Evolutionary conservation across 2,329 filamentous ascomycete genomes (phyloP).

Genomic region (Biscogniauxia marginata): DNA sequence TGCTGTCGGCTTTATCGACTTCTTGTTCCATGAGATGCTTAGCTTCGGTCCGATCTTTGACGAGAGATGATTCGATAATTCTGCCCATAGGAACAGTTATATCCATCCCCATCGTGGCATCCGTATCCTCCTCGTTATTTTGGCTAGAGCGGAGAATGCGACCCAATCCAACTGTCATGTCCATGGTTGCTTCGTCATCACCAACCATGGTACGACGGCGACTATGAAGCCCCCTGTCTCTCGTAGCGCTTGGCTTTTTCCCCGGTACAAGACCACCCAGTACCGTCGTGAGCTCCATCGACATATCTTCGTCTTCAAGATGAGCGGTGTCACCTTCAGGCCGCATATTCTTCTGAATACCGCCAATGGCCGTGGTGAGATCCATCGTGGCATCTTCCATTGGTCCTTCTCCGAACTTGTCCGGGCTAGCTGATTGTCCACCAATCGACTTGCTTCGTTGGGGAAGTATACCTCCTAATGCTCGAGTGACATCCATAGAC

Average conservation of each 20-base stretch:
- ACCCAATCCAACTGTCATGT: constrained; percentile 60
- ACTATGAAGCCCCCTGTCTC: constrained; percentile 23
- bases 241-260: constrained; percentile 29
- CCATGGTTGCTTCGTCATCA: constrained; percentile 57
- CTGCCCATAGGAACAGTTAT: constrained; percentile 63
- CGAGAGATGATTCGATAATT: constrained; percentile 49
- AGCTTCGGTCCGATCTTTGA: constrained; percentile 44
- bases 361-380: constrained; percentile 74
- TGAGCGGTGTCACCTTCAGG: constrained; percentile 36
- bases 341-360: constrained; percentile 50
- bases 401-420: constrained; percentile 34
- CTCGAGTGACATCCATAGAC: constrained; percentile 92
- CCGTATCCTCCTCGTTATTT: constrained; percentile 35
- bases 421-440: constrained; percentile 22
- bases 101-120: constrained; percentile 62
- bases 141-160: constrained; percentile 46
- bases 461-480: constrained; percentile 74
- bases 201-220: constrained; percentile 32
- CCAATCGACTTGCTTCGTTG: constrained; percentile 32
- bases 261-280: constrained; percentile 53
- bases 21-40: constrained; percentile 61
- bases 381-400: constrained; percentile 78
- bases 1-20: constrained; percentile 47
- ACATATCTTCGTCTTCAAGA: constrained; percentile 65
- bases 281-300: constrained; percentile 74